Evolutionary conservation across 2,329 filamentous ascomycete species (phyloP).

Genomic region (Daldinia sp.): DNA sequence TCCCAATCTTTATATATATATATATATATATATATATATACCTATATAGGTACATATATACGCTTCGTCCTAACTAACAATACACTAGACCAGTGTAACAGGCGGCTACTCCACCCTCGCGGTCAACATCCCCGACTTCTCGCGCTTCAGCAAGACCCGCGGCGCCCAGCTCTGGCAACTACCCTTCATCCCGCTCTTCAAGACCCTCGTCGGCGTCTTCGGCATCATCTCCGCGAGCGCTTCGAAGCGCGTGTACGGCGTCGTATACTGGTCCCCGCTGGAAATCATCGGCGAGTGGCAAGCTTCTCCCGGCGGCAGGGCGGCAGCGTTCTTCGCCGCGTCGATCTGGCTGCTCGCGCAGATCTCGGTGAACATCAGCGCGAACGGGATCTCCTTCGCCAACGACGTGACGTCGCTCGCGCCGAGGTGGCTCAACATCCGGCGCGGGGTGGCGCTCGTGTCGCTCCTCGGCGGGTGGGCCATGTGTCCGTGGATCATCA

Average conservation of each 20-base stretch:
- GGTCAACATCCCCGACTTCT: conserved; percentile 62
- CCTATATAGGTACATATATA: background rate
- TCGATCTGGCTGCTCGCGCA: conserved; percentile 57
- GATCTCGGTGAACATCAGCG: conserved; percentile 49
- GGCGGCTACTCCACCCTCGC: conserved; percentile 63
- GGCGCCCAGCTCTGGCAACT: conserved; percentile 61
- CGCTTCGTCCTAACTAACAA: background rate
- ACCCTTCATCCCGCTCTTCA: conserved; percentile 61
- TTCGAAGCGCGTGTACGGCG: conserved; percentile 59
- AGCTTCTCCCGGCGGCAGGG: conserved; percentile 47
- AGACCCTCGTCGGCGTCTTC: conserved; percentile 60
- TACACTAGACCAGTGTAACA: conserved; percentile 54
- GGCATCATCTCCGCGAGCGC: conserved; percentile 63
- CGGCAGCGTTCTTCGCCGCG: conserved; percentile 51
- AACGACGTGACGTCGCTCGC: conserved; percentile 51
- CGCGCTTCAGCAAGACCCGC: conserved; percentile 55
- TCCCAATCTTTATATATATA: background rate
- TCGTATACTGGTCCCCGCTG: conserved; percentile 63
- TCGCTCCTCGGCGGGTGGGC: conserved; percentile 53
- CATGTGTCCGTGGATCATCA: conserved; percentile 54
- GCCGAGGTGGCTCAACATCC: conserved; percentile 51
- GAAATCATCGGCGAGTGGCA: conserved; percentile 59
- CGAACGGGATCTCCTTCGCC: conserved; percentile 49
- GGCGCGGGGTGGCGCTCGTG: conserved; percentile 50
- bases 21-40: background rate